These are phyloP conservation scores for Pachysandra terminalis DNA, from an alignment of 164 flowering plant species.

Conservation along the genomic window DNA sequence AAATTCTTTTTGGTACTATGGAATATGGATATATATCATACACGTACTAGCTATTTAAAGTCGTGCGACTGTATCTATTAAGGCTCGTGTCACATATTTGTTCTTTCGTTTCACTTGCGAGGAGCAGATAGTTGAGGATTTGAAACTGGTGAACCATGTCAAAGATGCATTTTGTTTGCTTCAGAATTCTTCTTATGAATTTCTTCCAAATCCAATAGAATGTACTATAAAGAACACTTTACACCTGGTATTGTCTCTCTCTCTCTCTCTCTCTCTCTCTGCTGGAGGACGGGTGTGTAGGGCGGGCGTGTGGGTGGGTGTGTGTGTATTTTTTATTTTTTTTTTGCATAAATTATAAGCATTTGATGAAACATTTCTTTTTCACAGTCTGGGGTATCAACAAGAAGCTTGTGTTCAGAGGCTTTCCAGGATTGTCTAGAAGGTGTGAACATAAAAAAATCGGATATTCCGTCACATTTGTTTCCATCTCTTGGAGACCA, in stretches of 20 bases:
- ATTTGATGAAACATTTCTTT: slow-evolving; percentile 11
- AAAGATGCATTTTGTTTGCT: slow-evolving; percentile 41
- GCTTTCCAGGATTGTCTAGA: slow-evolving; percentile 20
- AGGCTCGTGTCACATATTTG: not conserved
- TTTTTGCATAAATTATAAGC: not conserved
- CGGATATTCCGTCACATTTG: slow-evolving; percentile 18
- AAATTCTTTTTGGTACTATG: not conserved
- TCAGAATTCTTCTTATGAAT: slow-evolving; percentile 35
- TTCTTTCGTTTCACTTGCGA: slow-evolving; percentile 9
- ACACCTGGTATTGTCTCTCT: slow-evolving; percentile 31
- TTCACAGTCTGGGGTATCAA: slow-evolving; percentile 36
- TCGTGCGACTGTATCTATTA: not conserved
- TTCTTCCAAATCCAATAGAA: slow-evolving; percentile 24
- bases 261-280: slow-evolving; percentile 4
- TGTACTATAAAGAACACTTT: slow-evolving; percentile 18
- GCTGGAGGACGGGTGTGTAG: too few relatives aligned
- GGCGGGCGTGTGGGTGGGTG: too few relatives aligned
- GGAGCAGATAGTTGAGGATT: slow-evolving; percentile 57
- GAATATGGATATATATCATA: not conserved
- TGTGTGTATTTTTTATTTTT: not conserved
- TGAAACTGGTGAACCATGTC: slow-evolving; percentile 45
- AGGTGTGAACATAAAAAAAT: slow-evolving; percentile 15
- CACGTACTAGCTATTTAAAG: not conserved
- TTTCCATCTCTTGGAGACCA: slow-evolving; percentile 17
- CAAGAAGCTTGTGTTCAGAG: slow-evolving; percentile 25